These are phyloP conservation scores for Aspergillus sparsus DNA, from an alignment of 495 filamentous ascomycete species.

Conservation along the genomic window DNA sequence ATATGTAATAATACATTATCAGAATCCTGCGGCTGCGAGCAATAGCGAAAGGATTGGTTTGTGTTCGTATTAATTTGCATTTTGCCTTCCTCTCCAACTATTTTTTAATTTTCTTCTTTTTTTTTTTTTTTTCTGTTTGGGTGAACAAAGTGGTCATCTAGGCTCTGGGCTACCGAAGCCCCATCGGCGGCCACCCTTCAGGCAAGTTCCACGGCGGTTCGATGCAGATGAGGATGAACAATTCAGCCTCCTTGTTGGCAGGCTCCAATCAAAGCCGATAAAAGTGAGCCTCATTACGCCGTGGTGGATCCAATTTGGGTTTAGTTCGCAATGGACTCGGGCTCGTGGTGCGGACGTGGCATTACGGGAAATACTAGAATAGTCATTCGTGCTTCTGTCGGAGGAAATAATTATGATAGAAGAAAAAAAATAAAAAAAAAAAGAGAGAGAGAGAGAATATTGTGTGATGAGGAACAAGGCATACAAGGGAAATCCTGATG, in stretches of 20 bases:
- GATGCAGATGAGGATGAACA: constrained; percentile 26
- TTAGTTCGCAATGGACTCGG: constrained; percentile 18
- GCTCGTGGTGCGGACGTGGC: constrained; percentile 26
- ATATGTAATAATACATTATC: not conserved
- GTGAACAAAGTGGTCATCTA: not conserved
- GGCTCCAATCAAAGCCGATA: constrained; percentile 18
- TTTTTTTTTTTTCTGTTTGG: not conserved
- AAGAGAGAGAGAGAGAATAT: not conserved
- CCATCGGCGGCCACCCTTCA: constrained; percentile 3
- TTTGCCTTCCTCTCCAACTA: too few relatives aligned
- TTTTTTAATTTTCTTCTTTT: not conserved
- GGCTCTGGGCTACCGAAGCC: not conserved
- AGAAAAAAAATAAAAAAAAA: not conserved
- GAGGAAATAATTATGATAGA: not conserved
- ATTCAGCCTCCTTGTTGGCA: constrained; percentile 29
- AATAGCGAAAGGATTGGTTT: too few relatives aligned
- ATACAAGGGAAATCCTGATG: too few relatives aligned
- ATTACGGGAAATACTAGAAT: constrained; percentile 9
- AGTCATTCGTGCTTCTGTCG: constrained; percentile 9
- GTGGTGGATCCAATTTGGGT: constrained; percentile 23
- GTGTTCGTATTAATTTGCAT: too few relatives aligned
- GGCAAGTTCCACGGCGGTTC: constrained; percentile 31
- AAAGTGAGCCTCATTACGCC: constrained; percentile 23
- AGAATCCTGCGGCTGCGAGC: too few relatives aligned
- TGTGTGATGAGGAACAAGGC: not conserved